Conservation (phyloP, 257 asterid species). For the Leonotis leonurus region DNA sequence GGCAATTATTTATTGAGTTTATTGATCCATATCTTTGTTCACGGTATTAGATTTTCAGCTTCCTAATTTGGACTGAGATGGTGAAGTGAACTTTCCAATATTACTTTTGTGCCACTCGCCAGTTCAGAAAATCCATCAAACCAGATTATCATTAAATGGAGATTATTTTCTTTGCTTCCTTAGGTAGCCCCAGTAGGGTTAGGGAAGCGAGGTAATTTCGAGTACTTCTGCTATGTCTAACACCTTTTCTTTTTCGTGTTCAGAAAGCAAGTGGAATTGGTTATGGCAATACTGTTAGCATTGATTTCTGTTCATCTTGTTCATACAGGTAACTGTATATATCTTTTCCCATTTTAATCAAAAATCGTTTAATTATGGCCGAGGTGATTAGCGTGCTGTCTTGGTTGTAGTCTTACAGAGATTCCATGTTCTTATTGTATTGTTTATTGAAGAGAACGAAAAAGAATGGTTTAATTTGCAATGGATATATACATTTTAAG, state of each 20-base stretch:
- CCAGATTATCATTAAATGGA: too few relatives aligned
- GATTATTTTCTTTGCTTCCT: too few relatives aligned
- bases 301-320: slow-evolving; percentile 89
- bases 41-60: neutral
- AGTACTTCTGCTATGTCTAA: neutral
- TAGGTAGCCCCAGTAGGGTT: too few relatives aligned
- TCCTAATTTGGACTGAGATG: neutral
- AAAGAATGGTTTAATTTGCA: neutral
- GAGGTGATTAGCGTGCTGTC: neutral
- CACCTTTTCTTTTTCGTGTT: slow-evolving; percentile 10
- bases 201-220: too few relatives aligned
- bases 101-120: too few relatives aligned
- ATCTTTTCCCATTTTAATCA: neutral
- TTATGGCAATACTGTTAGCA: slow-evolving; percentile 66
- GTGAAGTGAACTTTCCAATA: too few relatives aligned
- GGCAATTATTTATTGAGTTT: neutral
- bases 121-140: too few relatives aligned
- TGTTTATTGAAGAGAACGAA: neutral
- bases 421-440: slow-evolving; percentile 3
- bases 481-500: neutral
- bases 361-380: neutral
- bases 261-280: slow-evolving; percentile 70
- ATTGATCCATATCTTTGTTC: neutral
- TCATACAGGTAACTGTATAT: slow-evolving; percentile 54
- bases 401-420: neutral